A percentile compares a stretch with the other conserved stretches of the same genome.
Conservation (phyloP, 495 filamentous ascomycete species). For the Evernia prunastri region DNA sequence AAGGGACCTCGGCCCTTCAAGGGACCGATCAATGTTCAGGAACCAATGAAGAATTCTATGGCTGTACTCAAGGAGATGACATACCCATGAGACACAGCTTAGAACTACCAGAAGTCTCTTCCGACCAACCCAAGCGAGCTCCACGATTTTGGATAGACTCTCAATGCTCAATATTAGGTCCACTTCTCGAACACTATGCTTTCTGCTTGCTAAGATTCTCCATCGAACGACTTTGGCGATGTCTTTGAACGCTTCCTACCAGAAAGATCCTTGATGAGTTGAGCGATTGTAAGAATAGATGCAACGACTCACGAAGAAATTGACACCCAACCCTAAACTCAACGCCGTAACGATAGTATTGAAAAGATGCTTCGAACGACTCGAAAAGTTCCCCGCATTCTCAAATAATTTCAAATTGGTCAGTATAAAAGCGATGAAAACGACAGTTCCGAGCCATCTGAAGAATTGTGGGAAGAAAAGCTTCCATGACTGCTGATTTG, state of each 20-base stretch:
- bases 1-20: not conserved
- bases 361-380: constrained; percentile 19
- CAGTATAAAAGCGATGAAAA: constrained; percentile 15
- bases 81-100: constrained; percentile 18
- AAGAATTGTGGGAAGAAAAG: constrained; percentile 14
- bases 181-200: constrained; percentile 19
- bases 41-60: not conserved
- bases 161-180: constrained; percentile 24
- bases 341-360: constrained; percentile 24
- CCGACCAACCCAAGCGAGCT: constrained; percentile 19
- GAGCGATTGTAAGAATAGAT: not conserved
- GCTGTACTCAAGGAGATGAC: not conserved
- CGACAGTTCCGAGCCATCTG: constrained; percentile 18
- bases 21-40: not conserved
- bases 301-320: constrained; percentile 21
- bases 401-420: constrained; percentile 20
- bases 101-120: constrained; percentile 12
- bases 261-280: not conserved
- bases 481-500: constrained; percentile 17
- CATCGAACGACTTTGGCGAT: constrained; percentile 24
- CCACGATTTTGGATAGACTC: constrained; percentile 18
- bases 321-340: constrained; percentile 25
- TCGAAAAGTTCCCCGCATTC: constrained; percentile 13
- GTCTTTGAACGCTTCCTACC: constrained; percentile 26
- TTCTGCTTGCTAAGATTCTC: constrained; percentile 21